Evolutionary conservation across 106 monocot species (phyloP).

Genomic region (Agapanthus africanus): DNA sequence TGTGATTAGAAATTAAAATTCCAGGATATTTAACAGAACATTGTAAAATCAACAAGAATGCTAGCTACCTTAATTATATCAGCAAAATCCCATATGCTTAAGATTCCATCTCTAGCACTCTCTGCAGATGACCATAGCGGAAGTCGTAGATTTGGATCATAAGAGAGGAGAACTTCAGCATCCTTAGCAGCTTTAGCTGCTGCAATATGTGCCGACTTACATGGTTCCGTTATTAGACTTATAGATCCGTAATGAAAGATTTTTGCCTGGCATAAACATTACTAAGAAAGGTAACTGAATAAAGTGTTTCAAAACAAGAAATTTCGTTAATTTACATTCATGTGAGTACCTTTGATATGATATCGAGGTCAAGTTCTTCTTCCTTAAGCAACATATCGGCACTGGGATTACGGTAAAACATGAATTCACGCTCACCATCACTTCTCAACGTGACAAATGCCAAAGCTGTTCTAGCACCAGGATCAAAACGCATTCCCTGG

Average conservation of each 20-base stretch:
- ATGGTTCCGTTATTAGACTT: slow-evolving; percentile 97
- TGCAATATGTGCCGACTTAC: slow-evolving; percentile 85
- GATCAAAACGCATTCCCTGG: slow-evolving; percentile 83
- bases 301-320: background rate
- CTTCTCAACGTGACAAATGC: slow-evolving; percentile 90
- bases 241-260: slow-evolving; percentile 97
- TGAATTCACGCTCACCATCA: slow-evolving; percentile 94
- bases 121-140: slow-evolving; percentile 90
- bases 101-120: slow-evolving; percentile 90
- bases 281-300: background rate
- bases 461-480: slow-evolving; percentile 87
- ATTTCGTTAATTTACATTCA: no score
- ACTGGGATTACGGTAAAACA: slow-evolving; percentile 99
- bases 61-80: slow-evolving; percentile 85
- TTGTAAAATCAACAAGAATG: background rate
- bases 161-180: slow-evolving; percentile 86
- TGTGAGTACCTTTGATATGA: slow-evolving; percentile 64
- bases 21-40: background rate
- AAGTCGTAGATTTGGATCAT: slow-evolving; percentile 94
- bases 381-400: slow-evolving; percentile 97
- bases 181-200: slow-evolving; percentile 85
- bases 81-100: slow-evolving; percentile 93
- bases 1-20: background rate
- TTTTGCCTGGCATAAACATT: slow-evolving; percentile 53
- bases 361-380: slow-evolving; percentile 79